phyloP scores from a whole-genome alignment of 2,329 filamentous ascomycete genomes.

The Aspergillus unguis region DNA sequence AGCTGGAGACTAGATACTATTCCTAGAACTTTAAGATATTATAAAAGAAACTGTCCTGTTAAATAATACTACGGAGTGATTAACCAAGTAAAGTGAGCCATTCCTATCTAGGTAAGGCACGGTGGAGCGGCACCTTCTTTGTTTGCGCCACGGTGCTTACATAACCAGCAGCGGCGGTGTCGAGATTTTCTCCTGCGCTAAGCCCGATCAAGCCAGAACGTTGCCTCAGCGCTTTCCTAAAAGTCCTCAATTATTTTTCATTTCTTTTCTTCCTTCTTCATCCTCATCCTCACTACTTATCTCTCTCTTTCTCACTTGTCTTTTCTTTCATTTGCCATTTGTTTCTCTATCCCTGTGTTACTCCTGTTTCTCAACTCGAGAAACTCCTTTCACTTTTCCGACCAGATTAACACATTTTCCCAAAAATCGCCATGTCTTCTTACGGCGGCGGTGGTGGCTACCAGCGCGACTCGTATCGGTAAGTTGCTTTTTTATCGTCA shows the following conservation, averaged over 20 bases:
- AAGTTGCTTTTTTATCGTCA: constrained; percentile 20
- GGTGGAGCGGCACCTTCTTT: too few species aligned
- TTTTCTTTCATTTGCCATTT: constrained; percentile 7
- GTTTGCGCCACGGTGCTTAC: constrained; percentile 6
- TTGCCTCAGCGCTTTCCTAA: constrained; percentile 25
- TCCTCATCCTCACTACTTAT: constrained; percentile 21
- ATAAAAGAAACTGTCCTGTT: too few species aligned
- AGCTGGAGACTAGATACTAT: too few species aligned
- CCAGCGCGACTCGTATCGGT: constrained; percentile 55
- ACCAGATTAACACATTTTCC: constrained; percentile 11
- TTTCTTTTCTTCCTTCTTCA: constrained; percentile 23
- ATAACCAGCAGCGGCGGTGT: constrained; percentile 9
- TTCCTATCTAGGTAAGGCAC: too few species aligned
- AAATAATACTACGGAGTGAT: too few species aligned
- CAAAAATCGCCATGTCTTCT: constrained; percentile 64
- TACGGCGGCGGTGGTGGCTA: constrained; percentile 54
- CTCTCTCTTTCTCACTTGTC: constrained; percentile 17
- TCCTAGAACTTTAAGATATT: too few species aligned
- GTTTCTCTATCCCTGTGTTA: constrained; percentile 14
- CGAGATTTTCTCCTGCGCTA: constrained; percentile 21
- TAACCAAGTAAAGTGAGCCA: too few species aligned
- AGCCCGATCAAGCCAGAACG: constrained; percentile 24
- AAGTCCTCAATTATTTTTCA: constrained; percentile 19
- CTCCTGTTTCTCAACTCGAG: constrained; percentile 12
- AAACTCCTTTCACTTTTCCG: constrained; percentile 2